phyloP scores from a whole-genome alignment of 192 early-diverging fungal species.

The Backusella luteola region DNA sequence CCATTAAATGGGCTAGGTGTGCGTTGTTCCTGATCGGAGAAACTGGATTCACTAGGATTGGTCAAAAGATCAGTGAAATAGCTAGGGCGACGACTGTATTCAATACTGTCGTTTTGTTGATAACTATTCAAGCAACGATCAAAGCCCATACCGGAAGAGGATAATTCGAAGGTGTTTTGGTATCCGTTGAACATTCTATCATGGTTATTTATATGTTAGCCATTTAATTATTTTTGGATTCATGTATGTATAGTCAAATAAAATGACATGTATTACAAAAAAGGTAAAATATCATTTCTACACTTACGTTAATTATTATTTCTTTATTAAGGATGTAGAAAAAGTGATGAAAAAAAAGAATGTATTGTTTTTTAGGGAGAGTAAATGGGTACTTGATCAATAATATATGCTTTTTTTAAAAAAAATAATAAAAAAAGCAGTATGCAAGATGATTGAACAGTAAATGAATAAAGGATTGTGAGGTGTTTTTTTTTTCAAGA shows the following conservation, averaged over 20 bases:
- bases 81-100: slow-evolving; percentile 22
- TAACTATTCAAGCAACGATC: slow-evolving; percentile 4
- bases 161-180: slow-evolving; percentile 10
- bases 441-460: slow-evolving; percentile 2
- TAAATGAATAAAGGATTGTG: not conserved
- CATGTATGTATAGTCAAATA: not conserved
- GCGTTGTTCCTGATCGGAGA: slow-evolving; percentile 26
- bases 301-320: not conserved
- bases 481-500: slow-evolving; percentile 1
- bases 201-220: not conserved
- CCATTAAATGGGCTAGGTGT: slow-evolving; percentile 16
- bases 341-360: not conserved
- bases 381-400: slow-evolving; percentile 9
- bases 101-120: slow-evolving; percentile 15
- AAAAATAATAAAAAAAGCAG: not conserved
- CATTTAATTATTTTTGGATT: not conserved
- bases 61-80: slow-evolving; percentile 24
- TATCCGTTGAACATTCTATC: not conserved
- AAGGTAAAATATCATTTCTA: slow-evolving; percentile 2
- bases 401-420: not conserved
- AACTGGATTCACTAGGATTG: slow-evolving; percentile 13
- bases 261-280: not conserved
- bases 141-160: slow-evolving; percentile 8
- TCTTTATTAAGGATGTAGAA: slow-evolving; percentile 3
- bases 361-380: not conserved